These are phyloP conservation scores for Sphagnurus paluster DNA, from an alignment of 1,284 basidiomycete genomes.

Conservation along the genomic window DNA sequence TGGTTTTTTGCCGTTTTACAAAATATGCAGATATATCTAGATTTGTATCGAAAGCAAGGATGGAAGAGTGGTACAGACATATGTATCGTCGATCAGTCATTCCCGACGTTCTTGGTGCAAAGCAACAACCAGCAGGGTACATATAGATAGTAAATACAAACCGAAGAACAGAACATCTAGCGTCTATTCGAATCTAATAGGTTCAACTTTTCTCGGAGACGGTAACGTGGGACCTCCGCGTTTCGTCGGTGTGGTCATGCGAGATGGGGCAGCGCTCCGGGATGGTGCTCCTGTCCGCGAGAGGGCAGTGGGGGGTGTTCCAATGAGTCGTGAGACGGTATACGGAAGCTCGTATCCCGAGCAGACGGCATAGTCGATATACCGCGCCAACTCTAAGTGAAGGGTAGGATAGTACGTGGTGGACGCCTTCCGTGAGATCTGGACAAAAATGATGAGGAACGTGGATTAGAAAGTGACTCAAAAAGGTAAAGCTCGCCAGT, in stretches of 20 bases:
- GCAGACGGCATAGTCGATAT: conserved; percentile 62
- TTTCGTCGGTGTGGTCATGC: conserved; percentile 25
- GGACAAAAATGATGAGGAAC: conserved; percentile 14
- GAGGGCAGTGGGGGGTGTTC: conserved; percentile 61
- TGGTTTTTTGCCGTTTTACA: too few relatives aligned
- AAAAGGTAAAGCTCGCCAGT: conserved; percentile 51
- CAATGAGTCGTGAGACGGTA: conserved; percentile 69
- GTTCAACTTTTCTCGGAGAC: conserved; percentile 36
- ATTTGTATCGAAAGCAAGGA: conserved; percentile 1
- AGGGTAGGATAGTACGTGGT: conserved; percentile 90
- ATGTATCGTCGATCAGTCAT: background rate
- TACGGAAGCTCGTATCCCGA: conserved; percentile 78
- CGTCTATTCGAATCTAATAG: conserved; percentile 32
- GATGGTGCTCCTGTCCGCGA: conserved; percentile 41
- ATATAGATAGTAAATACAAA: conserved; percentile 14
- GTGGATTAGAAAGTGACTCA: background rate
- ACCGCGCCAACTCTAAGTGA: conserved; percentile 88
- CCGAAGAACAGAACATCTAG: background rate
- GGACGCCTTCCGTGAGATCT: conserved; percentile 93
- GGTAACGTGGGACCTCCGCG: conserved; percentile 31
- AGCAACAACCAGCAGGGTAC: background rate
- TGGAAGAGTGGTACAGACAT: background rate
- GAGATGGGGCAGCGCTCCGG: conserved; percentile 15
- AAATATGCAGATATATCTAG: too few relatives aligned
- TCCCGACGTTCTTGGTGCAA: background rate